Evolutionary conservation across 306 rosid genomes (phyloP).

Genomic region (Inga leiocalycina): DNA sequence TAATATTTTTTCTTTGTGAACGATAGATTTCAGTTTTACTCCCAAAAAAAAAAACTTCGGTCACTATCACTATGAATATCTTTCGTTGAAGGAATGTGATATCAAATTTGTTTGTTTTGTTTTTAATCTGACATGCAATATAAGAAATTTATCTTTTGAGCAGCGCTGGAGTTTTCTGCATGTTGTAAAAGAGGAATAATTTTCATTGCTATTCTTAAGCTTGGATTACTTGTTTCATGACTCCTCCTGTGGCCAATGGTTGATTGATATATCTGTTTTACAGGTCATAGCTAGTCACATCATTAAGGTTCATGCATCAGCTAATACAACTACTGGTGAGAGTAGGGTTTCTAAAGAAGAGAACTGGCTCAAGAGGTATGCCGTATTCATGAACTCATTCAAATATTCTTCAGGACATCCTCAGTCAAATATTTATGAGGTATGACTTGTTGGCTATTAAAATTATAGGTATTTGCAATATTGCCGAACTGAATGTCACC

Average conservation of each 20-base stretch:
- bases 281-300: constrained; percentile 94
- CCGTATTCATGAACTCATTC: constrained; percentile 5
- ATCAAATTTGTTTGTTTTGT: neutral
- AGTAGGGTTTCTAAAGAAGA: constrained; percentile 67
- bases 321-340: constrained; percentile 61
- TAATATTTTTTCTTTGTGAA: neutral
- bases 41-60: neutral
- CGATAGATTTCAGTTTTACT: neutral
- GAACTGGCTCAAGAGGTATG: constrained; percentile 94
- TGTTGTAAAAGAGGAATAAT: constrained; percentile 3
- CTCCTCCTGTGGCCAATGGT: constrained; percentile 23
- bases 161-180: neutral
- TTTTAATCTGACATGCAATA: constrained; percentile 11
- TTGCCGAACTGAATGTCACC: constrained; percentile 77
- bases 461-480: constrained; percentile 81
- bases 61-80: neutral
- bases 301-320: constrained; percentile 88
- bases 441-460: constrained; percentile 30
- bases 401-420: constrained; percentile 18
- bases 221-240: constrained; percentile 20
- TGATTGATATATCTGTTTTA: constrained; percentile 38
- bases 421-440: constrained; percentile 29
- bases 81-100: constrained; percentile 4
- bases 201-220: constrained; percentile 19
- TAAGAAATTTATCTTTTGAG: neutral